Percentiles rank a stretch among this genome's conserved stretches.
phyloP scores from a whole-genome alignment of 345 rosid species.

The Eucalyptus fibrosa region DNA sequence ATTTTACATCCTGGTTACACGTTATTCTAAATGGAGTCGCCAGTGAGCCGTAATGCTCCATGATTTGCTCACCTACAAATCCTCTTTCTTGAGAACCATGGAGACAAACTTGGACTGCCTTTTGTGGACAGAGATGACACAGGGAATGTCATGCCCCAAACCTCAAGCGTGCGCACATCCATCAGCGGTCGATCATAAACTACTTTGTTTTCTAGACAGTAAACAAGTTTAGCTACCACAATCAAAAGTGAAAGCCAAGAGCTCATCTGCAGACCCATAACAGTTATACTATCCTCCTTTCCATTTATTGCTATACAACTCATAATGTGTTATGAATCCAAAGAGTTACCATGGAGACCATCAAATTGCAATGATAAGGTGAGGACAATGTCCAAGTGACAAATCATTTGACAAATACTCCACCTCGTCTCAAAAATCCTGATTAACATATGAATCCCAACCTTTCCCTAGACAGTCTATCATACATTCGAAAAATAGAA shows the following conservation, averaged over 20 bases:
- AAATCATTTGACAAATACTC: not conserved
- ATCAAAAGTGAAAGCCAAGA: not conserved
- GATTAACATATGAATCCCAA: not conserved
- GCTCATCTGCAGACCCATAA: not conserved
- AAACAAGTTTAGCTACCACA: not conserved
- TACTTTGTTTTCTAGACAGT: not conserved
- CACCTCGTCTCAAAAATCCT: not conserved
- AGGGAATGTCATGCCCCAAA: not conserved
- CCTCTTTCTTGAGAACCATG: not conserved
- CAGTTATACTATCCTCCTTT: not conserved
- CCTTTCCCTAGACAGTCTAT: not conserved
- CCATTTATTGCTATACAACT: not conserved
- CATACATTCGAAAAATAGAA: not conserved
- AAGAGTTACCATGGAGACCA: not conserved
- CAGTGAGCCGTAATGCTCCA: not conserved
- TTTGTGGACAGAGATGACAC: not conserved
- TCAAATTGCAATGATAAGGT: not conserved
- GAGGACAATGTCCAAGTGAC: not conserved
- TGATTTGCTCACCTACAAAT: not conserved
- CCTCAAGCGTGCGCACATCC: too few species aligned
- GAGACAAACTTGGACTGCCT: not conserved
- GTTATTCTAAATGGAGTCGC: not conserved
- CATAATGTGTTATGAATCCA: not conserved
- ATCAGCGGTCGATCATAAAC: fast-evolving
- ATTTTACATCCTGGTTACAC: not conserved